Base-by-base conservation (phyloP, 2,329 filamentous ascomycete species). In the Emergomyces orientalis region DNA sequence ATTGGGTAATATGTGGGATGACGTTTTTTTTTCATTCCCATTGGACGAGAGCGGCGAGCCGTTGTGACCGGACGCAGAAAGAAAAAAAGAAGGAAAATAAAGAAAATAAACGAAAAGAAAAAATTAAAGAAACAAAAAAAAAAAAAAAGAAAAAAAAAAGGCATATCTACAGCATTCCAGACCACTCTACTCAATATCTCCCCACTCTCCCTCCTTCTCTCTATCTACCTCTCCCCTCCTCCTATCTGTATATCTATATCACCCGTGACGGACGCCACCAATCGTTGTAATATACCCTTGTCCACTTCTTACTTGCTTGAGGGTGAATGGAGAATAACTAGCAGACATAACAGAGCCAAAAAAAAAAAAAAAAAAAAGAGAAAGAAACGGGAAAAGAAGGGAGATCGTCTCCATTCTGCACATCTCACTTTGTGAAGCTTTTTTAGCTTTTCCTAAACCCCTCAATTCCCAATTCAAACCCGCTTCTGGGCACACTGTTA, bases 1-100 rank as follows among this genome's bases (percentile, higher is more conserved):
- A n/a, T 13, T 60, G 19, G 64, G 64, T 14, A 64, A 63, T 61
- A 57, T 67, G 22, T 67, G 62, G 62, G 65, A 67, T 55, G 64
- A 67, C 32, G 63, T 65, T 22, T 63, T 65, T 58, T 65, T 54
- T 51, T 54, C 27, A 30, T 65, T 47, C 14, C 58, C n/a, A 39
- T 43, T 58, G 17, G 60, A 63, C 52, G 55, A 39, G 27, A 27
- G 2, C 34, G 34, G 30, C 22, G 11, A 30, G 22, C 30, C 45
- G 25, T 32, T 34, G 3, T 47, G 41, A 59, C 3, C 8, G 17
- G 32, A 22, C 34, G 25, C 14, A 39, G 17, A 17, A 9, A 22
- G 6, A 8, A 4, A 30, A 5, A 22, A 55, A 52, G 2, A 32
- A 7, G 19, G n/a, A 8, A 7, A 32, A 17, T 2, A 13, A 14